These are phyloP conservation scores for Tetraselmis chui DNA, from an alignment of 139 green algal genomes.

Conservation along the genomic window DNA sequence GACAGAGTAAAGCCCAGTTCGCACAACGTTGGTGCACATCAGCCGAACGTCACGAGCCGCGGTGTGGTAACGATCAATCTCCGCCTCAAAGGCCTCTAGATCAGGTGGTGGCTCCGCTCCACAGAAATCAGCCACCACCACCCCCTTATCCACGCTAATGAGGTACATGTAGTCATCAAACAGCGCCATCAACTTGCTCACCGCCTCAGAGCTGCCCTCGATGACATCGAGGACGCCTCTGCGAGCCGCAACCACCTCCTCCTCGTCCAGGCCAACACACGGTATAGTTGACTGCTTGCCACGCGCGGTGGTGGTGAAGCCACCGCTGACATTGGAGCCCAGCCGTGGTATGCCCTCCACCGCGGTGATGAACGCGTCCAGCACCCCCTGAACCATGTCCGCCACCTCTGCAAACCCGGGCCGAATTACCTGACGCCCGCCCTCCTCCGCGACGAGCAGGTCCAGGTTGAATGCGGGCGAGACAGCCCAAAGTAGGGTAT, in stretches of 20 bases:
- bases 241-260: background rate
- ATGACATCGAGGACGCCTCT: constrained; percentile 7
- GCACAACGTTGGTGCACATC: constrained; percentile 45
- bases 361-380: constrained; percentile 38
- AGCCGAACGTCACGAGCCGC: constrained; percentile 29
- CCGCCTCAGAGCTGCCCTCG: constrained; percentile 11
- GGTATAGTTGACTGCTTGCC: constrained; percentile 7
- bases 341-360: constrained; percentile 43
- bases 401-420: constrained; percentile 44
- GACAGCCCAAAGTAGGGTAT: constrained; percentile 37
- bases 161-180: constrained; percentile 31
- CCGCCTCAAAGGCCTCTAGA: constrained; percentile 39
- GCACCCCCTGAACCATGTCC: constrained; percentile 13
- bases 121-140: constrained; percentile 12
- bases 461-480: constrained; percentile 50
- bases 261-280: constrained; percentile 10
- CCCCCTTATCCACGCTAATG: constrained; percentile 14
- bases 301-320: constrained; percentile 5
- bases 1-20: constrained; percentile 55
- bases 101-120: constrained; percentile 12
- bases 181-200: constrained; percentile 15
- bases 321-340: constrained; percentile 19
- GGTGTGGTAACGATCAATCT: constrained; percentile 40
- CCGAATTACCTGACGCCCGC: constrained; percentile 33
- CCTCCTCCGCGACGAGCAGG: constrained; percentile 21